These are phyloP conservation scores for Meripilus lineatus DNA, from an alignment of 1,284 basidiomycete species.

Conservation along the genomic window DNA sequence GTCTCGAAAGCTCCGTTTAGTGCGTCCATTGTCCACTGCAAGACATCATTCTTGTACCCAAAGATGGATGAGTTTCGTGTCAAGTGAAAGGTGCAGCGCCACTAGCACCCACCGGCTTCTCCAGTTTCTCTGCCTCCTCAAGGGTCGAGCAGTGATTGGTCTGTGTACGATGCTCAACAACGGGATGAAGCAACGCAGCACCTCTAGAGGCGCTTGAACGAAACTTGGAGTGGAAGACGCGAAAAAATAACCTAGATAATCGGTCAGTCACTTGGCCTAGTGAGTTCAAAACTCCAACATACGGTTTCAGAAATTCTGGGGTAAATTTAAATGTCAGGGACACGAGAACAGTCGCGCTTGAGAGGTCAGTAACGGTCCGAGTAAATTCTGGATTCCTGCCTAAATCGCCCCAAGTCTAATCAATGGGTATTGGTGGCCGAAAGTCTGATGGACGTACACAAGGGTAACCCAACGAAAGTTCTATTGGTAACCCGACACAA, in stretches of 20 bases:
- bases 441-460: constrained; percentile 28
- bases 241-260: no score
- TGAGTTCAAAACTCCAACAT: constrained; percentile 14
- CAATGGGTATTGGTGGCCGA: constrained; percentile 34
- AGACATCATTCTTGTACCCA: constrained; percentile 17
- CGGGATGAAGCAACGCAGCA: constrained; percentile 3
- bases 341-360: constrained; percentile 25
- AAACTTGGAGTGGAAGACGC: constrained; percentile 17
- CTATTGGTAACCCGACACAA: constrained; percentile 34
- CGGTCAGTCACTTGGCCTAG: not conserved
- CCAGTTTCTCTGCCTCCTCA: constrained; percentile 30
- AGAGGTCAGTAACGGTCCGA: constrained; percentile 29
- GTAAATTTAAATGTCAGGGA: constrained; percentile 27
- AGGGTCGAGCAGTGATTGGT: constrained; percentile 25
- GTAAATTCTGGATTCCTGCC: constrained; percentile 26
- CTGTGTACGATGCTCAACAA: constrained; percentile 30
- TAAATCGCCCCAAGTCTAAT: constrained; percentile 22
- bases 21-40: constrained; percentile 6
- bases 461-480: constrained; percentile 35
- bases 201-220: constrained; percentile 19
- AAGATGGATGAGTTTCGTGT: not conserved
- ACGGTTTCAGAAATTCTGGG: constrained; percentile 37
- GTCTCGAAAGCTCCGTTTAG: constrained; percentile 6
- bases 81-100: not conserved
- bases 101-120: constrained; percentile 22